phyloP scores from a whole-genome alignment of 2,329 filamentous ascomycete genomes.

The Ceratocystis cubensis region DNA sequence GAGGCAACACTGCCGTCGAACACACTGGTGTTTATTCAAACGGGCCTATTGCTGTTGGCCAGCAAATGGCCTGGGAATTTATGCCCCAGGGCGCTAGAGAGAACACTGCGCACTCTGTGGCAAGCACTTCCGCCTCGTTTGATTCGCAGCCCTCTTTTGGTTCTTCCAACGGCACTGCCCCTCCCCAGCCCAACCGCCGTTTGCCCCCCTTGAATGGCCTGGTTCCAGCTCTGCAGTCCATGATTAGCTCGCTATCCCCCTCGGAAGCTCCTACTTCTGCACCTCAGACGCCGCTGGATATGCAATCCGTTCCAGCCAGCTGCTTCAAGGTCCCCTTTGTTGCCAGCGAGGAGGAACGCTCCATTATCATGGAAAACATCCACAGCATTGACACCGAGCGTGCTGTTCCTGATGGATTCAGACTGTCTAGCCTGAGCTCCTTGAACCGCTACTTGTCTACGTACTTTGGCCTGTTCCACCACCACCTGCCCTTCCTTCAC shows the following conservation, averaged over 20 bases:
- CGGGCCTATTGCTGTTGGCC: conserved; percentile 67
- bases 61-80: conserved; percentile 66
- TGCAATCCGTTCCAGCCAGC: conserved; percentile 7
- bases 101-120: conserved; percentile 58
- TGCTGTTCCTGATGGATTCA: conserved; percentile 77
- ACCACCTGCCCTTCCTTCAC: conserved; percentile 90
- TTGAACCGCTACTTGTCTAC: conserved; percentile 88
- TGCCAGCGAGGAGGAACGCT: conserved; percentile 70
- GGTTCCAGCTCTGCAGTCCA: conserved; percentile 54
- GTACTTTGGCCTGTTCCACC: conserved; percentile 95
- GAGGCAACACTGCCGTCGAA: conserved; percentile 61
- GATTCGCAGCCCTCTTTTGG: conserved; percentile 55
- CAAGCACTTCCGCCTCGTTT: conserved; percentile 52
- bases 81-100: conserved; percentile 58
- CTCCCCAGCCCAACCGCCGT: conserved; percentile 43
- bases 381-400: conserved; percentile 67
- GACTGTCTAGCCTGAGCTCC: conserved; percentile 64
- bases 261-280: conserved; percentile 33
- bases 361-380: conserved; percentile 75
- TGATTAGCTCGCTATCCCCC: conserved; percentile 62
- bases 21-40: conserved; percentile 63
- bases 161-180: conserved; percentile 43
- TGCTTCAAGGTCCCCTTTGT: conserved; percentile 65
- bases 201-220: conserved; percentile 52
- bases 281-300: conserved; percentile 23